Percentiles rank a stretch among this genome's conserved stretches.
Conservation (phyloP, 805 yeast genomes). For the Lipomyces starkeyi region DNA sequence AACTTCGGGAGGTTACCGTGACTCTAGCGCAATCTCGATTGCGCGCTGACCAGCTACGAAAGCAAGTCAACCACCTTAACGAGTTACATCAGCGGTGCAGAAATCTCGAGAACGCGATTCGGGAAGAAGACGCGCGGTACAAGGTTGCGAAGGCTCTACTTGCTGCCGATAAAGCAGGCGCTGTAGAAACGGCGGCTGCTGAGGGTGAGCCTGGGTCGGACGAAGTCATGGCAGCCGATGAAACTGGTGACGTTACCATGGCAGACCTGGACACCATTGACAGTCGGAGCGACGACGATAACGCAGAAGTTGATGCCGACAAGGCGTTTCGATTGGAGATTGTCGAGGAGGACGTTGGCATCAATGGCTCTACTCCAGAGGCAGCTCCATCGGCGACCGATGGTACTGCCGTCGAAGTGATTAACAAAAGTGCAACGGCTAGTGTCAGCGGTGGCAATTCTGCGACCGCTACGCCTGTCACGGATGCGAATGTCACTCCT, state of each 20-base stretch:
- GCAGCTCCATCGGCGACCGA: neutral
- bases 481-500: neutral
- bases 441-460: neutral
- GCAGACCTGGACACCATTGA: slow-evolving; percentile 32
- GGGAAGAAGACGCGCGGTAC: slow-evolving; percentile 66
- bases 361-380: neutral
- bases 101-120: slow-evolving; percentile 66
- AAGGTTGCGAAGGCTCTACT: slow-evolving; percentile 29
- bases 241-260: slow-evolving; percentile 31
- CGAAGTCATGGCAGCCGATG: slow-evolving; percentile 21
- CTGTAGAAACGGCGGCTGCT: neutral
- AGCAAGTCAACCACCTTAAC: slow-evolving; percentile 51
- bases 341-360: slow-evolving; percentile 43
- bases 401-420: neutral
- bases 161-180: neutral
- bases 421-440: neutral
- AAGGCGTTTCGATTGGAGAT: slow-evolving; percentile 81
- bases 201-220: slow-evolving; percentile 22
- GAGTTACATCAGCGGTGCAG: slow-evolving; percentile 61
- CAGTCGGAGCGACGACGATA: slow-evolving; percentile 39
- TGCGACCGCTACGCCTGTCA: neutral
- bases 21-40: slow-evolving; percentile 56
- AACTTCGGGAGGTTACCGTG: slow-evolving; percentile 62
- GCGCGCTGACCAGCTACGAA: slow-evolving; percentile 60
- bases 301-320: slow-evolving; percentile 79